Percentiles rank a stretch among this genome's conserved stretches.
Conservation (phyloP, 2,329 filamentous ascomycete genomes). For the Exophiala spinifera region DNA sequence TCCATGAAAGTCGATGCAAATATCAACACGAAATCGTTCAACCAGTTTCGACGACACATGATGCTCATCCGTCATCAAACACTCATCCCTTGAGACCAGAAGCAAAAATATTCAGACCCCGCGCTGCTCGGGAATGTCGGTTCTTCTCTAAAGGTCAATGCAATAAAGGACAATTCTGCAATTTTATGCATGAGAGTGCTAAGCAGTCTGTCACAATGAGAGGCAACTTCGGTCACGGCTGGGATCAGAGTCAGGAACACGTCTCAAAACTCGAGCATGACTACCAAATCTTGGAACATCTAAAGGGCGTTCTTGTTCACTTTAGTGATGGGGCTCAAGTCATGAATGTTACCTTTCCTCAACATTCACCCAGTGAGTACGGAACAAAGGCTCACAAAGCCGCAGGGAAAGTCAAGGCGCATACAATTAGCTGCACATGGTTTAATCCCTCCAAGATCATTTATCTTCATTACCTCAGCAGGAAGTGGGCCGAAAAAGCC, state of each 20-base stretch:
- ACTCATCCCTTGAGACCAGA: neutral
- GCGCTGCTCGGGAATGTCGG: neutral
- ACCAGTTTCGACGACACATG: neutral
- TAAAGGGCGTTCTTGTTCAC: conserved; percentile 3
- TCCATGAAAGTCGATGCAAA: conserved; percentile 3
- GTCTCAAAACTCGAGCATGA: neutral
- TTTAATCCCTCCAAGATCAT: conserved; percentile 12
- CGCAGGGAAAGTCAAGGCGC: neutral
- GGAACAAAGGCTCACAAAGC: neutral
- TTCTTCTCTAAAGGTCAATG: neutral
- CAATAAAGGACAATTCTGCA: neutral
- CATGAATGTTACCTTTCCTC: conserved; percentile 4
- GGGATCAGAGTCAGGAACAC: neutral
- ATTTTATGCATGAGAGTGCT: neutral
- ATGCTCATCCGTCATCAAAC: neutral
- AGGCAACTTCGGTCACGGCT: too few relatives aligned
- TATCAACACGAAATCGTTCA: conserved; percentile 1
- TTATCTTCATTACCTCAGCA: conserved; percentile 10
- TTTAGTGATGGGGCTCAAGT: conserved; percentile 8
- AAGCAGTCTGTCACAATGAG: neutral
- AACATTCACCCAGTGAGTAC: neutral
- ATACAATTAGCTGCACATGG: conserved; percentile 15
- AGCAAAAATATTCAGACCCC: neutral
- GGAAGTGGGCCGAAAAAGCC: conserved; percentile 6
- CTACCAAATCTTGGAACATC: too few relatives aligned